Base-by-base conservation (phyloP, 805 yeast species). In the Clavispora vitiphila region DNA sequence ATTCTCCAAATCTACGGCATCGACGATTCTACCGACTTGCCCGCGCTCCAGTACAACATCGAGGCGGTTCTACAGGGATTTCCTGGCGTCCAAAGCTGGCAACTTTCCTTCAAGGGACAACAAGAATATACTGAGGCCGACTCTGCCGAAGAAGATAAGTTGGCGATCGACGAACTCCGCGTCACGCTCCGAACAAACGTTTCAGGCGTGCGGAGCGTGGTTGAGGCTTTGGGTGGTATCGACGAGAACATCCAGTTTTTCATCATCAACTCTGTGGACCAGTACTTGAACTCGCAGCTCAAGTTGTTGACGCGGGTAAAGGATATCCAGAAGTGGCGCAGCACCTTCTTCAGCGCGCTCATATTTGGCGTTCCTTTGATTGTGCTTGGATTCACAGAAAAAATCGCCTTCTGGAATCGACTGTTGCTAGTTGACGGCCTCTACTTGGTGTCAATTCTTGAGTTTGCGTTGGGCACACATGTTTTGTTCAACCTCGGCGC, bases 251-350 rank as follows among this genome's bases (percentile, higher is more conserved):
- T 80, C 43, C 75, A 73, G 29, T 87, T 84, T 8, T 24, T 62
- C 55, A 38, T 76, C 14, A 47, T 62, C 42, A 69, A 69, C 48
- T 65, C 74, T 10, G 56, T 81, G 4, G 86, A 83, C 57, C 78
- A 77, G 48, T 57, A 71, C 9, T 56, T 68, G 18, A 61, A 78
- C 3, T 70, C 84, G 4, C 98, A 93, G 60, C 57, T 91, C 31
- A 79, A 76, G 30, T 60, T 85, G 1, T 67, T 93, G 22, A 71
- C 86, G 1, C 80, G 86, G 50, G 70, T 76, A 8, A 78, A 81
- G 50, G 97, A 91, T 48, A 81, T 86, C 35, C 64, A 68, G 38
- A 78, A 74, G 54, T 93, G 96, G 95, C 74, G 71, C 44, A 48
- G 59, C 8, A 80, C 72, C 44, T 77, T 85, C 44, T 46, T 76